Conservation (phyloP, 1,284 basidiomycete species). For the Ustilago sp. region DNA sequence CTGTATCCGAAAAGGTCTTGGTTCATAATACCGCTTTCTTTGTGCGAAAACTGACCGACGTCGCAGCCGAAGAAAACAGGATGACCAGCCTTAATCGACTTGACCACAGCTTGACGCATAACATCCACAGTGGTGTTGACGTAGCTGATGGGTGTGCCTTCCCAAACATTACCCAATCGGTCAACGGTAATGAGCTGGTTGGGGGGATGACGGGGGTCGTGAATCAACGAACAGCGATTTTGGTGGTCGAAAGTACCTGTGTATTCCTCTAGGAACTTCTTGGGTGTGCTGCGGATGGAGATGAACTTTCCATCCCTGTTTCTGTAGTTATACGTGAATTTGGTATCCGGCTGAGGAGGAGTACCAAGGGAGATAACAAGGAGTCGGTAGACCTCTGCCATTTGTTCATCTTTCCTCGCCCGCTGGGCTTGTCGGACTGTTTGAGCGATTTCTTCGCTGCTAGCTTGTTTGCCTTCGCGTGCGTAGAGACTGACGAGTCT, state of each 20-base stretch:
- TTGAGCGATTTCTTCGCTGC: conserved; percentile 19
- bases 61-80: conserved; percentile 95
- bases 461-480: neutral
- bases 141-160: conserved; percentile 81
- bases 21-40: conserved; percentile 79
- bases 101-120: conserved; percentile 78
- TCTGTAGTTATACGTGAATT: conserved; percentile 71
- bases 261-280: conserved; percentile 74
- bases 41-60: conserved; percentile 81
- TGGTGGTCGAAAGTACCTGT: conserved; percentile 73
- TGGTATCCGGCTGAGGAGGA: conserved; percentile 52
- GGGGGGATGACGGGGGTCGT: conserved; percentile 89
- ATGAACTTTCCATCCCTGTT: conserved; percentile 83
- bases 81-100: conserved; percentile 84
- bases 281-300: conserved; percentile 81
- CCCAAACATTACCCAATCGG: conserved; percentile 91
- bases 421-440: conserved; percentile 64
- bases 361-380: conserved; percentile 82
- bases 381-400: conserved; percentile 87
- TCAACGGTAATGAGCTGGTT: conserved; percentile 90
- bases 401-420: conserved; percentile 81
- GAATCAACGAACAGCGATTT: conserved; percentile 89
- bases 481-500: conserved; percentile 70
- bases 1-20: conserved; percentile 78
- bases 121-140: conserved; percentile 87